Percentiles rank a stretch among this genome's conserved stretches.
Conservation (phyloP, 2,329 filamentous ascomycete species). For the Cercospora nicotianae region DNA sequence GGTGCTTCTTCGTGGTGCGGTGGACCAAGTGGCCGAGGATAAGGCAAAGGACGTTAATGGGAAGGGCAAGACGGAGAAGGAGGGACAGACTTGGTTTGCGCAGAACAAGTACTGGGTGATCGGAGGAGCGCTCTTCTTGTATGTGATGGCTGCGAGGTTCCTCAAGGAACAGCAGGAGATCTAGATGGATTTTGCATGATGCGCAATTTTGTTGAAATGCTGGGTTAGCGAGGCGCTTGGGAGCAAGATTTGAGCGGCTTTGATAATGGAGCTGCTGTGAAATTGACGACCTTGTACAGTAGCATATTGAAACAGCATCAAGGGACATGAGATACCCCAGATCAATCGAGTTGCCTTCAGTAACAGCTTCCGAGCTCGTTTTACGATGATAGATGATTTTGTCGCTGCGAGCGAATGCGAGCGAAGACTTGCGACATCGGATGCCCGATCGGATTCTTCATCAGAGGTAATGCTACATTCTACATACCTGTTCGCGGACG, state of each 20-base stretch:
- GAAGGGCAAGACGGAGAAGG: constrained; percentile 72
- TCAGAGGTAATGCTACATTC: background rate
- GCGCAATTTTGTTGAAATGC: background rate
- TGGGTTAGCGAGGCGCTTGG: background rate
- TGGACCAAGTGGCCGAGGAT: constrained; percentile 62
- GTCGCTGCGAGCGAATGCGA: background rate
- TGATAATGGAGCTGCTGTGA: background rate
- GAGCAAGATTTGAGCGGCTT: background rate
- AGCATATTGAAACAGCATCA: background rate
- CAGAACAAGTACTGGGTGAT: constrained; percentile 76
- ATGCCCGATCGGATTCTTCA: background rate
- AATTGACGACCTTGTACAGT: background rate
- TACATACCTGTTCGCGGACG: background rate
- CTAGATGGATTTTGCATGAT: background rate
- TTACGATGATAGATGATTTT: background rate
- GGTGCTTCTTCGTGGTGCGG: constrained; percentile 53
- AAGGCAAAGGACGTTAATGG: constrained; percentile 70
- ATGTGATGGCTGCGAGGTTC: constrained; percentile 77
- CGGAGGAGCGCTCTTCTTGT: constrained; percentile 70
- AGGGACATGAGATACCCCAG: background rate
- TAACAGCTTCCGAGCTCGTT: background rate
- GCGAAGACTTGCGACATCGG: background rate
- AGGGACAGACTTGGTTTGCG: constrained; percentile 77
- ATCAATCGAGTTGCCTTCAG: background rate
- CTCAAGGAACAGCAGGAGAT: constrained; percentile 53